Base-by-base conservation (phyloP, 1,139 yeast genomes). In the Geotrichum reessii region DNA sequence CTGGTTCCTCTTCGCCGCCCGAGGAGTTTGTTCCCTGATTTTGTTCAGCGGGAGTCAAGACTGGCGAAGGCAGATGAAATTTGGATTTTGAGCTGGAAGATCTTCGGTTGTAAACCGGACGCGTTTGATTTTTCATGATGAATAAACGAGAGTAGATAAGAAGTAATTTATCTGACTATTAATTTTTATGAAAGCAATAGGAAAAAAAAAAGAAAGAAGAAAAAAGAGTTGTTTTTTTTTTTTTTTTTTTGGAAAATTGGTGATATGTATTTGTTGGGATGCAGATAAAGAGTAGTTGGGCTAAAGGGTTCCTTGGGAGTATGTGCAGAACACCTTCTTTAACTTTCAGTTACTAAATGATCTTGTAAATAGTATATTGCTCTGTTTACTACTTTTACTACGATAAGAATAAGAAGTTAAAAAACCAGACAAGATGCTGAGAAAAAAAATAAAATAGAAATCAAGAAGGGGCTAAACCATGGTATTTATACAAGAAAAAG, bases 1-100 rank as follows among this genome's bases (percentile, higher is more conserved):
- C 69, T 17, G 63, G 65, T 40, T 65, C 68, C 11, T 62, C 65
- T 22, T 64, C 67, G 3, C 60, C 63, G 14, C 62, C 66, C 8
- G 63, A 57, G 11, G 62, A 52, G 54, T 44, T 53, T 33, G 17
- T 14, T 3, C 37, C 47, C 22, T 47, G 22, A 19, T 46, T 11
- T 24, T 47, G 54, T 12, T 31, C 56, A 9, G 54, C 33, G 50
- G 60, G 47, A 8, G 55, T 56, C 14, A 54, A 52, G 17, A 51
- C 53, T 48, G 60, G 52, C 31, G 46, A 50, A 52, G 59, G 58
- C 54, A 19, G 59, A 55, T 28, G 59, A 47, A 52, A 3, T 46
- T 17, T 17, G 46, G 37, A n/a, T n/a, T 22, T 51, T 31, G 44
- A 27, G 14, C 53, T 52, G 19, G 53, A 25, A 19, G 48, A 17